Evolutionary conservation across 352 stramenopile species (phyloP).

Genomic region (Phytophthora nicotianae): DNA sequence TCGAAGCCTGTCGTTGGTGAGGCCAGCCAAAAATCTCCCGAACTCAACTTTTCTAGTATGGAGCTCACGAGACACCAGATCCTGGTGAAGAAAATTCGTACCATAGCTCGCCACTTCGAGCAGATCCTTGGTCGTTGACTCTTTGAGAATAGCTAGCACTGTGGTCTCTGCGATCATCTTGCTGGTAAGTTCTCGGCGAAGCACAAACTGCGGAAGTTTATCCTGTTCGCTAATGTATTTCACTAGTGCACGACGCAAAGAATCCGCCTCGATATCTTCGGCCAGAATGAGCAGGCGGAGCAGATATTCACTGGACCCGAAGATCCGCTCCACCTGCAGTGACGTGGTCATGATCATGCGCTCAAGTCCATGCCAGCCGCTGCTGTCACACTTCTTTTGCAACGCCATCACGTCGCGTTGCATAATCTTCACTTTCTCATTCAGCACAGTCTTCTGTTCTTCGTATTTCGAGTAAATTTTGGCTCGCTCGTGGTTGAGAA

Average conservation of each 20-base stretch:
- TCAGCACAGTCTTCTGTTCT: constrained; percentile 45
- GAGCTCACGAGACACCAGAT: constrained; percentile 64
- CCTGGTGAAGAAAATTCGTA: constrained; percentile 59
- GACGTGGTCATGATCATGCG: constrained; percentile 54
- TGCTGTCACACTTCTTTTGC: constrained; percentile 57
- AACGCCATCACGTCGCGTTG: constrained; percentile 48
- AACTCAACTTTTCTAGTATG: constrained; percentile 69
- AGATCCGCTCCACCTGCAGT: constrained; percentile 70
- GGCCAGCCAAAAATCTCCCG: constrained; percentile 47
- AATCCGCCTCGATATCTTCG: constrained; percentile 70
- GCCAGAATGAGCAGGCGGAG: constrained; percentile 74
- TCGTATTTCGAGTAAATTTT: constrained; percentile 73
- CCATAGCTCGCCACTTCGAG: constrained; percentile 50
- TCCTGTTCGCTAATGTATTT: constrained; percentile 55
- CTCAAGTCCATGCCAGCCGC: constrained; percentile 61
- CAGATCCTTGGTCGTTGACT: constrained; percentile 52
- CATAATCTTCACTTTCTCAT: constrained; percentile 47
- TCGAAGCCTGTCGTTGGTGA: constrained; percentile 67
- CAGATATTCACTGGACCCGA: constrained; percentile 74
- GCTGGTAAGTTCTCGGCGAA: constrained; percentile 74
- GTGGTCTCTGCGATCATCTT: constrained; percentile 75
- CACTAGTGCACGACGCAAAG: constrained; percentile 56
- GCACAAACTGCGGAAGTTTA: constrained; percentile 63
- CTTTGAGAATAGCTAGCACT: constrained; percentile 67
- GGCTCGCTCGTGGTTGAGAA: constrained; percentile 61